Conservation (phyloP, 140 eudicot genomes). For the Senecio squalidus region DNA sequence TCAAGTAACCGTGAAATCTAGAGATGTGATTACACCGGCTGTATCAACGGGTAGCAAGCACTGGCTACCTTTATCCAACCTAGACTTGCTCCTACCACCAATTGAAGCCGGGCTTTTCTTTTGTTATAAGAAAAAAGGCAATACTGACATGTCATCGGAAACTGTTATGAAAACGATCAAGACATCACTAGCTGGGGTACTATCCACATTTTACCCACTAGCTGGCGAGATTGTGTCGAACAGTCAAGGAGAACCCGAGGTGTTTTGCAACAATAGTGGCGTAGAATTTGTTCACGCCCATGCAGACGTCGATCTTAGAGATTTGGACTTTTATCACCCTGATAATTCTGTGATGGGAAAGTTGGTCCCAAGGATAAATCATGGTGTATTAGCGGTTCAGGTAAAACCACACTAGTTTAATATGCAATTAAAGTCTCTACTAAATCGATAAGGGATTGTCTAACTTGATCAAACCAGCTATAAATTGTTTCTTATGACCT, state of each 20-base stretch:
- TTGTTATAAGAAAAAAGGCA: constrained; percentile 31
- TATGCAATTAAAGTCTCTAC: neutral
- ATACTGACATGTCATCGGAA: constrained; percentile 9
- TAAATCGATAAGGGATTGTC: too few species aligned
- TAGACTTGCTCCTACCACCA: constrained; percentile 55
- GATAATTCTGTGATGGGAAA: constrained; percentile 34
- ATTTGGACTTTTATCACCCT: constrained; percentile 41
- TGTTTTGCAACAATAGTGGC: constrained; percentile 54
- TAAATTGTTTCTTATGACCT: too few species aligned
- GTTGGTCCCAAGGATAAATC: constrained; percentile 34
- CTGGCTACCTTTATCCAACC: constrained; percentile 48
- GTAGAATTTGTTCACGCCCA: constrained; percentile 46
- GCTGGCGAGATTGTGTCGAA: constrained; percentile 58
- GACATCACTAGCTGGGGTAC: constrained; percentile 37
- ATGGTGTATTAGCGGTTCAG: constrained; percentile 49
- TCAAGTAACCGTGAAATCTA: constrained; percentile 24
- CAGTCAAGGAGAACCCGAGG: constrained; percentile 42
- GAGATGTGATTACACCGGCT: constrained; percentile 29
- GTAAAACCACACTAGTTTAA: constrained; percentile 10
- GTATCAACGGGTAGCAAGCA: constrained; percentile 24
- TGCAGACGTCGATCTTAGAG: constrained; percentile 38
- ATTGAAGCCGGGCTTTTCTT: constrained; percentile 43
- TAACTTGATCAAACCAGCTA: too few species aligned
- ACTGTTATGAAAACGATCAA: constrained; percentile 27
- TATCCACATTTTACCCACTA: constrained; percentile 41